Base-by-base conservation (phyloP, 441 rosid genomes). In the Breynia disticha region DNA sequence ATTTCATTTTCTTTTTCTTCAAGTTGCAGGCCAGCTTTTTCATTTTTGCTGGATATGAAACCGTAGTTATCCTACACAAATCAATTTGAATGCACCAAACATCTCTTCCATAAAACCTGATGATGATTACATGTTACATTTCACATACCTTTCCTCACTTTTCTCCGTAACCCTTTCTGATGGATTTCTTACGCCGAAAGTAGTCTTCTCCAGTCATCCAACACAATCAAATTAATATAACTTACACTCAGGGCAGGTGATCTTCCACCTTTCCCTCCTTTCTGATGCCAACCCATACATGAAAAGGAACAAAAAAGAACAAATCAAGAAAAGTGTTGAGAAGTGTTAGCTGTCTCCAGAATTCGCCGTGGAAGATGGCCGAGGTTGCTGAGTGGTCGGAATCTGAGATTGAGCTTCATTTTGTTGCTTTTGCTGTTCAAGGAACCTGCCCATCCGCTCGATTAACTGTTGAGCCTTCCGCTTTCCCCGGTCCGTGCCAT, bases 401-500 rank as follows among this genome's bases (percentile, higher is more conserved):
- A 28, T 2, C 55, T 66, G 78, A 16, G 65, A 14, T 59, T 67
- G 61, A 46, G 71, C 62, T 17, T 74, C 79, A 0, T 56, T 48
- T 52, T 69, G 77, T 12, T 72, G 84, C 73, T 83, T 75, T 69
- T 77, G 87, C 72, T 80, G 86, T 65, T 85, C 96, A 24, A 72
- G 37, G 39, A 69, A 78, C 67, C 84, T 75, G 72, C 65, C 79
- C 62, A 90, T 72, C 11, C 83, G 82, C 44, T 87, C 95, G 1
- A 91, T 81, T 64, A 91, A 73, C 66, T 79, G 96, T 3, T 76
- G 86, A 71, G 98, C 98, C 68, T 91, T 91, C 46, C 98, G 67
- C 70, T 87, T 91, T 52, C 94, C 98, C 57, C 98, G 72, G 54
- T 87, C 90, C 0, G 98, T 90, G 41, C 98, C 96, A 49, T 76